Conservation (phyloP, 176 grass and related monocot species). For the Zoysia japonica region DNA sequence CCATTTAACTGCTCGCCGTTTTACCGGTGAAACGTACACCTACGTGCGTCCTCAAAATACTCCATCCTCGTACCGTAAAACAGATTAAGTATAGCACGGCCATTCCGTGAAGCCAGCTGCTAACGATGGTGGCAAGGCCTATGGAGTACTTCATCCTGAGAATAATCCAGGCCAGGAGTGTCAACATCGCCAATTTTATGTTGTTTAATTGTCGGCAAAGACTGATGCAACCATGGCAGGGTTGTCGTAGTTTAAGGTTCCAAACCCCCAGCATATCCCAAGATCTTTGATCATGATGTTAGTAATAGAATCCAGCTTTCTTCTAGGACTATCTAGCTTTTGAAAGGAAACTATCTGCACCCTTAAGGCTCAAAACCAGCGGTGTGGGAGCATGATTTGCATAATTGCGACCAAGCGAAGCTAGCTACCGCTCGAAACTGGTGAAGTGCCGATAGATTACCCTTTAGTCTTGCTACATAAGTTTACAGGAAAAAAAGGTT, state of each 20-base stretch:
- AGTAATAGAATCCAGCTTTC: conserved; percentile 9
- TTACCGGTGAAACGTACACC: too few relatives aligned
- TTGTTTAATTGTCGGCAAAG: neutral
- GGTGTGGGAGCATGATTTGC: neutral
- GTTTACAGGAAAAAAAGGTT: neutral
- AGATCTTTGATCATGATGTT: conserved; percentile 10
- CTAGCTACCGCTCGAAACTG: neutral
- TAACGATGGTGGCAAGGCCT: neutral
- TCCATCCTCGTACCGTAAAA: too few relatives aligned
- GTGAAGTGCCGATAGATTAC: neutral
- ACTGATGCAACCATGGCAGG: neutral
- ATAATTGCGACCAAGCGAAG: conserved; percentile 8
- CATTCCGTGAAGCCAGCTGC: neutral
- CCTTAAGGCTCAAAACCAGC: neutral
- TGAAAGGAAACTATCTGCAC: neutral
- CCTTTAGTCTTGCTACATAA: neutral
- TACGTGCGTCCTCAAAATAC: too few relatives aligned
- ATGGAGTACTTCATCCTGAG: too few relatives aligned
- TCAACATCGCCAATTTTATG: neutral
- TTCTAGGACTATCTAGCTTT: neutral
- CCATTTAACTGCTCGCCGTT: conserved; percentile 22
- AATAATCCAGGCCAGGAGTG: neutral
- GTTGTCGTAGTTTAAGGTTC: conserved; percentile 19
- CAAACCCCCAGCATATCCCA: neutral
- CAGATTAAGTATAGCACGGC: too few relatives aligned